Percentiles rank a stretch among this genome's conserved stretches.
Evolutionary conservation across 2,329 filamentous ascomycete genomes (phyloP).

Genomic region (Aureobasidium sp.): DNA sequence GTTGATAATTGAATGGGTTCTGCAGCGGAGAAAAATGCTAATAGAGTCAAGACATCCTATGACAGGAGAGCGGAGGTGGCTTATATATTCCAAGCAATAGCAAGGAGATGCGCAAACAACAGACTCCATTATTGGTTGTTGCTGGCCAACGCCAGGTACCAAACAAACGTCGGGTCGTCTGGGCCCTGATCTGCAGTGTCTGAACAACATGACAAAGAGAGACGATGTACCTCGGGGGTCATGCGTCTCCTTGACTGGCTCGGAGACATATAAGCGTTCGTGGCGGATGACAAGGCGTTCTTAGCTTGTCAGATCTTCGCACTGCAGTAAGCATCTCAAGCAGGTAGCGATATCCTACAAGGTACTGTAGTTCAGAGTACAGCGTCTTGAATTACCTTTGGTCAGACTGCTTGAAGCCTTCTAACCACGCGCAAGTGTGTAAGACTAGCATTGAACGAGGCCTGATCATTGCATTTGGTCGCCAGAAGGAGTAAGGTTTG

Average conservation of each 20-base stretch:
- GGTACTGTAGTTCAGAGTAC: background rate
- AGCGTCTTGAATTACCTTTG: background rate
- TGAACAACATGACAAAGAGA: background rate
- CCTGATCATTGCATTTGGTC: too few species aligned
- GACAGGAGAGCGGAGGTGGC: background rate
- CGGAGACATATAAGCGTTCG: background rate
- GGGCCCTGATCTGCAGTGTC: background rate
- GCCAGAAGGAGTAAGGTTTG: background rate
- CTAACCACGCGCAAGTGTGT: too few species aligned
- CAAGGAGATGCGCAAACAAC: too few species aligned
- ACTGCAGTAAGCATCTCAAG: too few species aligned
- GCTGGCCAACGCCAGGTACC: background rate
- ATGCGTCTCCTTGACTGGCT: background rate
- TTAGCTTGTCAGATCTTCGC: background rate
- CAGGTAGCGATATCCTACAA: too few species aligned
- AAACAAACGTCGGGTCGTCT: background rate
- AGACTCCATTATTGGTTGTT: background rate
- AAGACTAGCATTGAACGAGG: too few species aligned
- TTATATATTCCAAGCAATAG: background rate
- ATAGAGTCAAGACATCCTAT: too few species aligned
- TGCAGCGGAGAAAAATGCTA: too few species aligned
- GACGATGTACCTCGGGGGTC: background rate
- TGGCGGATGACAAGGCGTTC: slow-evolving; percentile 1
- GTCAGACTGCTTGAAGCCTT: too few species aligned
- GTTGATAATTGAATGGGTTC: too few species aligned